Percentiles rank a stretch among this genome's conserved stretches.
Evolutionary conservation across 2,329 filamentous ascomycete genomes (phyloP).

Genomic region (Colletotrichum sp.): DNA sequence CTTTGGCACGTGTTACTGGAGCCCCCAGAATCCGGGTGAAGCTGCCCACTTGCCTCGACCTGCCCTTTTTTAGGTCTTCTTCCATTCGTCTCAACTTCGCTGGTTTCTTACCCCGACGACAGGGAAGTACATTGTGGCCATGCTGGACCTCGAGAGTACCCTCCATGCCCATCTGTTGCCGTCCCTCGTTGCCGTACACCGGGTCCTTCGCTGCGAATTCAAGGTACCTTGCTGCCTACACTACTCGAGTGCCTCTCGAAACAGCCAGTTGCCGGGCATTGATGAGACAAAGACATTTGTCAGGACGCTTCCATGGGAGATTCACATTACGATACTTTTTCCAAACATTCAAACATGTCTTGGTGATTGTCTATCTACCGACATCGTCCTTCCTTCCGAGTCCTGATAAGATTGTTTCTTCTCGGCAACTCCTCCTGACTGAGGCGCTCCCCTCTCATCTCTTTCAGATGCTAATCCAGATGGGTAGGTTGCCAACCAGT

Average conservation of each 20-base stretch:
- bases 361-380: background rate
- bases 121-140: background rate
- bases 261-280: background rate
- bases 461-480: background rate
- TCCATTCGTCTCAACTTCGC: background rate
- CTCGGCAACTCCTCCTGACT: background rate
- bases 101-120: background rate
- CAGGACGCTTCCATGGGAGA: background rate
- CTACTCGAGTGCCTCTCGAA: background rate
- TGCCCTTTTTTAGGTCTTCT: background rate
- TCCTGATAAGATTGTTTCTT: background rate
- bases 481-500: background rate
- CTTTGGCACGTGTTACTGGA: constrained; percentile 15
- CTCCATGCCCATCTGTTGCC: background rate
- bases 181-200: background rate
- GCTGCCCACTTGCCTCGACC: background rate
- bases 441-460: constrained; percentile 1
- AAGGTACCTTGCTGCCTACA: background rate
- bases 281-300: constrained; percentile 2
- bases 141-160: background rate
- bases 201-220: background rate
- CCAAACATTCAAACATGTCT: background rate
- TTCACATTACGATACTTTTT: background rate
- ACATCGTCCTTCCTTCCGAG: background rate
- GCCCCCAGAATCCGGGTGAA: background rate